phyloP scores from a whole-genome alignment of 1,284 basidiomycete genomes.

The Cutaneotrichosporon dermatis region DNA sequence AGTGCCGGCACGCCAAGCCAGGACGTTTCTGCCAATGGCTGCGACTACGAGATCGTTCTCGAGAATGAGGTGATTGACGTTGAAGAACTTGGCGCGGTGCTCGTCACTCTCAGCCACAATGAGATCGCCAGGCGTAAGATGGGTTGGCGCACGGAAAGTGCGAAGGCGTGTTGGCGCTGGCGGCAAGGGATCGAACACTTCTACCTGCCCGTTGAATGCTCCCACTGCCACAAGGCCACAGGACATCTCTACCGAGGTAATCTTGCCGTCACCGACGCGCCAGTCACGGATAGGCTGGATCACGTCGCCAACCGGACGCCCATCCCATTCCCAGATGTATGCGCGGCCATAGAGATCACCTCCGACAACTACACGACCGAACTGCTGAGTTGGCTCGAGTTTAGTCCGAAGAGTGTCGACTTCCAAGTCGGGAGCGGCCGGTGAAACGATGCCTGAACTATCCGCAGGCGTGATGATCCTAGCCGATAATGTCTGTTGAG shows the following conservation, averaged over 20 bases:
- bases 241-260: conserved; percentile 38
- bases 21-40: conserved; percentile 38
- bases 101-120: conserved; percentile 30
- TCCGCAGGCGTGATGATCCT: conserved; percentile 16
- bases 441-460: conserved; percentile 8
- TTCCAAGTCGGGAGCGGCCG: conserved; percentile 8
- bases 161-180: conserved; percentile 29
- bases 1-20: conserved; percentile 44
- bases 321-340: conserved; percentile 42
- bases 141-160: conserved; percentile 30
- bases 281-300: conserved; percentile 31
- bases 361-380: conserved; percentile 33
- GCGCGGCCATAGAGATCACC: conserved; percentile 37
- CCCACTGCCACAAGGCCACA: conserved; percentile 42
- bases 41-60: conserved; percentile 46
- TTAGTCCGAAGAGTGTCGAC: conserved; percentile 8
- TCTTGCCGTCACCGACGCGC: conserved; percentile 31
- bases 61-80: conserved; percentile 43
- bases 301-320: conserved; percentile 1
- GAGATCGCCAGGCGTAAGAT: conserved; percentile 33
- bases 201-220: conserved; percentile 39
- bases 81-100: conserved; percentile 30
- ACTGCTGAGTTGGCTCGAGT: conserved; percentile 11
- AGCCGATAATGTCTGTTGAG: conserved; percentile 13
- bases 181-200: conserved; percentile 42